Conservation (phyloP, 2,329 filamentous ascomycete species). For the Esteya vermicola region DNA sequence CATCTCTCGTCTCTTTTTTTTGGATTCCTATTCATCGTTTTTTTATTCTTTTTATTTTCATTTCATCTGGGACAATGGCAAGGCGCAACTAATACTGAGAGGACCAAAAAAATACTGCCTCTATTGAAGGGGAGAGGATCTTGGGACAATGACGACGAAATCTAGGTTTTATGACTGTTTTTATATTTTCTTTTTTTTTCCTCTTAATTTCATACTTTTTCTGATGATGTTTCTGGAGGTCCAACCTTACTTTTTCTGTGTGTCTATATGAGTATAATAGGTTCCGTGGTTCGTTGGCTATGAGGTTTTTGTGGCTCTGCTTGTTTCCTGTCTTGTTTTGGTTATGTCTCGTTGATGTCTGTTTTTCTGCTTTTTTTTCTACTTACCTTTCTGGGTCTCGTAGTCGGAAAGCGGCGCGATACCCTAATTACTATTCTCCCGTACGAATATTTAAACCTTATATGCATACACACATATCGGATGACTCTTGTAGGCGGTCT, state of each 20-base stretch:
- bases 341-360: background rate
- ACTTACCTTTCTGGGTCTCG: background rate
- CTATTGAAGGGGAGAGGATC: background rate
- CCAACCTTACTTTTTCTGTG: too few species aligned
- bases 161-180: slow-evolving; percentile 1
- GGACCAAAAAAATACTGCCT: background rate
- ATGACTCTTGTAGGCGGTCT: too few species aligned
- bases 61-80: slow-evolving; percentile 1
- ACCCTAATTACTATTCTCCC: background rate
- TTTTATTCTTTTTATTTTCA: background rate
- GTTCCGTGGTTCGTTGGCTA: background rate
- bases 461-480: background rate
- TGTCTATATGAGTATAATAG: slow-evolving; percentile 1
- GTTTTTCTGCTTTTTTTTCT: background rate
- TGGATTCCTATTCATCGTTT: background rate
- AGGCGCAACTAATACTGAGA: slow-evolving; percentile 1
- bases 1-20: background rate
- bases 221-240: too few species aligned
- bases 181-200: too few species aligned
- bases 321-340: background rate
- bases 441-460: background rate
- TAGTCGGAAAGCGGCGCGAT: background rate
- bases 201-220: too few species aligned
- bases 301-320: background rate
- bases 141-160: slow-evolving; percentile 2